Percentiles rank a stretch among this genome's conserved stretches.
phyloP scores from a whole-genome alignment of 805 yeast species.

The Barnettozyma sucrosica region DNA sequence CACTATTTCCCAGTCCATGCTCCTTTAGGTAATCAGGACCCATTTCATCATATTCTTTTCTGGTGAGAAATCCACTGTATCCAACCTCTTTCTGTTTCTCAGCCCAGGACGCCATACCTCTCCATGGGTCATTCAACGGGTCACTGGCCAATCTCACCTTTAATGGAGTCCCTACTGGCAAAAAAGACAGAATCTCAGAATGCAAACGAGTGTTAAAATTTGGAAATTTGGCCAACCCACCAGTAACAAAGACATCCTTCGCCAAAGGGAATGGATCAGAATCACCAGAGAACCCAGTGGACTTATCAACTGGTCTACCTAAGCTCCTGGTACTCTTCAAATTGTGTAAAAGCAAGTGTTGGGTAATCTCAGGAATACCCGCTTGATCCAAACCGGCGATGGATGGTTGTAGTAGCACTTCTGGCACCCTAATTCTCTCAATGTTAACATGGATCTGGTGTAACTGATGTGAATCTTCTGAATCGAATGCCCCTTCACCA shows the following conservation, averaged over 20 bases:
- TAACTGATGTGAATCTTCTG: constrained; percentile 75
- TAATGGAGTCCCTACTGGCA: constrained; percentile 64
- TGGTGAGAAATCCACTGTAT: constrained; percentile 47
- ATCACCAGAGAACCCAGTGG: constrained; percentile 45
- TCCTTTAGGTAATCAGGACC: constrained; percentile 89
- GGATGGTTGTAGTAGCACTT: constrained; percentile 84
- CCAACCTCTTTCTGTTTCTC: constrained; percentile 34
- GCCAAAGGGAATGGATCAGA: constrained; percentile 37
- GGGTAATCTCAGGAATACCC: constrained; percentile 76
- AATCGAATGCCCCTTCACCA: constrained; percentile 84
- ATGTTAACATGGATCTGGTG: constrained; percentile 89
- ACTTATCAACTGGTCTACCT: constrained; percentile 34
- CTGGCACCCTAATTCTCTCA: constrained; percentile 90
- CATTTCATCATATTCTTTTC: constrained; percentile 74
- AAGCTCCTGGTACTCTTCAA: neutral
- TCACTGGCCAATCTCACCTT: constrained; percentile 57
- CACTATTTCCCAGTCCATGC: constrained; percentile 66
- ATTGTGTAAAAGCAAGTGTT: constrained; percentile 59
- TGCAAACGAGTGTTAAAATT: constrained; percentile 65
- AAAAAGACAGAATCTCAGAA: constrained; percentile 58
- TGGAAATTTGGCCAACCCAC: constrained; percentile 69
- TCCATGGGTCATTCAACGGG: constrained; percentile 84
- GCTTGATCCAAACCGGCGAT: constrained; percentile 96
- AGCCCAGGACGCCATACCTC: constrained; percentile 86
- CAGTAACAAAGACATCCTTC: constrained; percentile 74